Evolutionary conservation across 805 yeast species (phyloP), one percentile per base, ranked within the genome.

Genomic region (Candida ascalaphidarum): DNA sequence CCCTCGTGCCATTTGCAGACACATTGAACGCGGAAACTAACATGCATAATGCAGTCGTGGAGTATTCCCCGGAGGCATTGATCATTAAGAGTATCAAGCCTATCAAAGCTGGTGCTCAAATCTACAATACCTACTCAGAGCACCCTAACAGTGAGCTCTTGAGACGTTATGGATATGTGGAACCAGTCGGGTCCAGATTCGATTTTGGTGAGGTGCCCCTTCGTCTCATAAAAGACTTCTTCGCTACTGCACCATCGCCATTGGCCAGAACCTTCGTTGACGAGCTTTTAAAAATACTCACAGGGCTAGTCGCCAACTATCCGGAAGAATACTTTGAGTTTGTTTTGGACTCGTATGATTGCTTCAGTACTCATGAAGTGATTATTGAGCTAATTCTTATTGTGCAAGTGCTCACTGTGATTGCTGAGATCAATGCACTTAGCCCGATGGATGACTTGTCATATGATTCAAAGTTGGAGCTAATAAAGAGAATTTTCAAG

Each of bases 1-100:
- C 94, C 1, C 80, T 92, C 95, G 85, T 88, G 3, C 95, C 97
- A 0, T 58, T 86, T 25, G 97, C 97, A 0, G 98, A 89, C 48
- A 77, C 84, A 14, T 58, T 92, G 34, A 89, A 92, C 47, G 84
- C 96, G 1, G 92, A 88, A 46, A 81, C 95, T 1, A 65, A 66
- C 7, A 58, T 69, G 11, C 75, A 75, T 43, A 89, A 89, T 50
- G 95, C 96, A 6, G 69, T 76, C 32, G 55, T 86, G 35, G 66
- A 65, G 23, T 74, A 74, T 36, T 58, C 63, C 13, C 52, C 55
- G 2, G 68, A 60, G 4, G 46, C 50, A 6, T 55, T 88, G 19
- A 74, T 72, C n/a, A 84, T 92, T 94, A 65, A 68, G 26, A 71
- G 94, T 2, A 71, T 71, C 7, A 70, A 68, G 31, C 52, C 58